Base-by-base conservation (phyloP, 2,329 filamentous ascomycete genomes). In the Ilyonectria mors-panacis region DNA sequence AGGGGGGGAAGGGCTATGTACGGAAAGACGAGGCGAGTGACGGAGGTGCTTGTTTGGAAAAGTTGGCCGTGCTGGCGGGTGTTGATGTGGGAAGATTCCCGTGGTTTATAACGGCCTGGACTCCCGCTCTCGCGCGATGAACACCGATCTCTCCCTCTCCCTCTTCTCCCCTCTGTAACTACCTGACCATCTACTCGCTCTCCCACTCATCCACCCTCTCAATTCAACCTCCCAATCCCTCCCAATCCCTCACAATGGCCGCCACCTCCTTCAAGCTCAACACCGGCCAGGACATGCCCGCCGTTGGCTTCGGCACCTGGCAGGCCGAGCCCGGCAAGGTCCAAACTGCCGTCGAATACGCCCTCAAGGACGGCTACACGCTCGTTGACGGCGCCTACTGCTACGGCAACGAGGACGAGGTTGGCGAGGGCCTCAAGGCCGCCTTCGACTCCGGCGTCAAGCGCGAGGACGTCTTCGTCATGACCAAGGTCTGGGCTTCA, bases 401-500 rank as follows among this genome's bases (percentile, higher is more conserved):
- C 82, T 94, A 94, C 81, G 91, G 86, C 73, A 95, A 97, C 80
- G 94, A 97, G 82, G 87, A 92, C 54, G 93, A 95, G 80, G 94
- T 97, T 17, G 94, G 94, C 70, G 84, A 91, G 77, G 94, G 92
- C 10, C 87, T 97, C 60, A 89, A 90, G 78, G 90, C 93, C 63
- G 93, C 92, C 33, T 89, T 95, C 76, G 85, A 84, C 28, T 83
- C 89, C 6, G 93, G 93, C 26, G 85, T 93, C 74, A 92, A 91
- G 86, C 88, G 94, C 68, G 88, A 92, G 78, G 93, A 97, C 65
- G 82, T 97, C 68, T 97, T 96, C 82, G 89, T 97, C 66, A 93
- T 93, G 61, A 94, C 91, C 76, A 97, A 97, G 86, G 87, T 95
- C 42, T 97, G 94, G 93, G 92, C 90, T 76, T 94, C 92, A 57